phyloP scores from a whole-genome alignment of 1,284 basidiomycete genomes.

The Heterobasidion occidentale region DNA sequence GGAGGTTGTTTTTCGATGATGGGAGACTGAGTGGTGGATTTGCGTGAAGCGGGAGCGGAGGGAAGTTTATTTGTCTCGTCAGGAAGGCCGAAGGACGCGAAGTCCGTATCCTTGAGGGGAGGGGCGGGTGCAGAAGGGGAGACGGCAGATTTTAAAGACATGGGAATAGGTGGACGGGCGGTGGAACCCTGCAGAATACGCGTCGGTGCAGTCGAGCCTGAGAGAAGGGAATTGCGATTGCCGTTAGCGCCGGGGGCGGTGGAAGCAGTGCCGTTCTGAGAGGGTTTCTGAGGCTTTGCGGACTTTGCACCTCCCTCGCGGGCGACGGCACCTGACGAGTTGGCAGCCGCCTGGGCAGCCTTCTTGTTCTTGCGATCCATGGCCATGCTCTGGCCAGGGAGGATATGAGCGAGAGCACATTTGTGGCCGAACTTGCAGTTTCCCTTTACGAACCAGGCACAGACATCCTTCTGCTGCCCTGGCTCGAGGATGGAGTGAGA shows the following conservation, averaged over 20 bases:
- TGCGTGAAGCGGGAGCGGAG: conserved; percentile 37
- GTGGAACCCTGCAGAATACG: conserved; percentile 31
- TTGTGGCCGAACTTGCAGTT: conserved; percentile 99
- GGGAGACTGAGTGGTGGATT: conserved; percentile 14
- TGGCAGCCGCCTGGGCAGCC: conserved; percentile 71
- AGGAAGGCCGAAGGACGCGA: conserved; percentile 58
- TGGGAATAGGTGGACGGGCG: conserved; percentile 52
- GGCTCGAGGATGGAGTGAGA: conserved; percentile 68
- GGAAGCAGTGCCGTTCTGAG: conserved; percentile 11
- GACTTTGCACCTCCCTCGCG: conserved; percentile 32
- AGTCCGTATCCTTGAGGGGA: conserved; percentile 67
- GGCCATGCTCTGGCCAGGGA: conserved; percentile 89
- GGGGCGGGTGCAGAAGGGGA: conserved; percentile 76
- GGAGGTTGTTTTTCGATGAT: background rate
- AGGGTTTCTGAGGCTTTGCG: conserved; percentile 23
- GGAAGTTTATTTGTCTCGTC: conserved; percentile 44
- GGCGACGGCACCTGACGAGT: conserved; percentile 32
- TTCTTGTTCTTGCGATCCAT: conserved; percentile 99
- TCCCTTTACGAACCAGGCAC: conserved; percentile 92
- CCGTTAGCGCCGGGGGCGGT: conserved; percentile 12
- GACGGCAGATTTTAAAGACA: conserved; percentile 62
- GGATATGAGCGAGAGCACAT: conserved; percentile 88
- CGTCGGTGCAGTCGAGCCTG: conserved; percentile 44
- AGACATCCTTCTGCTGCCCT: conserved; percentile 84
- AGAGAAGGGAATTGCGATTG: conserved; percentile 38